Conservation (phyloP, 2,329 filamentous ascomycete species). For the Coniochaeta sp. region DNA sequence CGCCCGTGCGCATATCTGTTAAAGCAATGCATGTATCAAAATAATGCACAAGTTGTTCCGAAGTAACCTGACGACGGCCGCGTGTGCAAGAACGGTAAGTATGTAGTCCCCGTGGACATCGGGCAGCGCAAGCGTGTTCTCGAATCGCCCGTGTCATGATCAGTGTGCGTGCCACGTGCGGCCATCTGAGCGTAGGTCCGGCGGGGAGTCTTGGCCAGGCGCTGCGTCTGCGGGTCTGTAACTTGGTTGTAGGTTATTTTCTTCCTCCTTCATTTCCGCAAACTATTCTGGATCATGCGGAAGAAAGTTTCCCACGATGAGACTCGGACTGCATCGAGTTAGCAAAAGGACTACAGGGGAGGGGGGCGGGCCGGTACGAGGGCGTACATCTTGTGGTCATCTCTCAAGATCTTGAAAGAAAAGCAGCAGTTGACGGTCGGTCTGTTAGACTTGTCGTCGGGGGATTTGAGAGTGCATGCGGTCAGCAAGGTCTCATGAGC, state of each 20-base stretch:
- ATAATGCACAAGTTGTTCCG: not conserved
- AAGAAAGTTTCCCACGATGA: conserved; percentile 96
- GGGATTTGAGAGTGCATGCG: conserved; percentile 84
- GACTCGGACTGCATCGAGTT: conserved; percentile 58
- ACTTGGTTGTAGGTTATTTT: not conserved
- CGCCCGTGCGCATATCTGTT: not conserved
- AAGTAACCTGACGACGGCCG: not conserved
- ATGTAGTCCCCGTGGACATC: not conserved
- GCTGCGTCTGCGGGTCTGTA: not conserved
- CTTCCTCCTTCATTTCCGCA: not conserved
- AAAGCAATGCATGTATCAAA: not conserved
- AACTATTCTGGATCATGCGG: conserved; percentile 57
- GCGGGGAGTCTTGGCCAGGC: not conserved
- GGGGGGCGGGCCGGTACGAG: not conserved
- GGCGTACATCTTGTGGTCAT: conserved; percentile 91
- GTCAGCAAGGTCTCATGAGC: conserved; percentile 93
- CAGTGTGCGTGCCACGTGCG: not conserved
- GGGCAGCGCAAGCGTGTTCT: not conserved
- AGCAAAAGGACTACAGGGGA: conserved; percentile 10
- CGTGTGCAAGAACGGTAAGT: not conserved
- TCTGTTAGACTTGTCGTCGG: conserved; percentile 59
- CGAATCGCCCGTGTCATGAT: not conserved
- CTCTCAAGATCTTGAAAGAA: conserved; percentile 90
- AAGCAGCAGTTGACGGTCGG: conserved; percentile 89
- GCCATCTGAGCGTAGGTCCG: not conserved